Evolutionary conservation across 495 filamentous ascomycete species (phyloP), one percentile per base, ranked within the genome.

Genomic region (Tuber magnatum): DNA sequence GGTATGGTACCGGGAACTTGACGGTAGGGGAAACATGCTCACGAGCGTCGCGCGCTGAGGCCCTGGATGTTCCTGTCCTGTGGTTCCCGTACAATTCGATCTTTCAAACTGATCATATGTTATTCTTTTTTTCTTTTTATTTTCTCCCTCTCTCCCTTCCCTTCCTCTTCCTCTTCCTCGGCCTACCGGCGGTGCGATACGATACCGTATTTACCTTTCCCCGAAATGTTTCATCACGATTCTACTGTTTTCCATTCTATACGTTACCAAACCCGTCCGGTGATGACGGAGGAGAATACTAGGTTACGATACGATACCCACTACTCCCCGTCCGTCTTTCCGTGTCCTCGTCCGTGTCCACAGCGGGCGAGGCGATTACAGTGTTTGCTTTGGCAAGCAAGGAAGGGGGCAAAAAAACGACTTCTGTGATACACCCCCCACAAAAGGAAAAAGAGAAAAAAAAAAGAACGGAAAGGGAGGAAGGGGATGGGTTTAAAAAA

Each of bases 151-250:
- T 24, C 48, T 9, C 7, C 7, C 24, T 3, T 10, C 10, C 24
- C 22, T 24, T 8, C 46, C 22, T 7, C 48, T n/a, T 14, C n/a
- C n/a, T 70, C 20, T 70, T 70, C 41, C 51, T 10, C 10, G n/a
- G 51, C 3, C 51, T 56, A 61, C 10, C n/a, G n/a, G n/a, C 16
- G 14, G 3, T 32, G 28, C n/a, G 48, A 56, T 61, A 61, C 8
- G 51, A 61, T 61, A 16, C 51, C n/a, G 51, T 61, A 61, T 73
- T 76, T 76, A 46, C 73, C 44, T 79, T 69, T 76, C 35, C 56
- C 35, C 44, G 69, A 16, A 71, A 40, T 43, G 69, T 71, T 39
- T 22, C n/a, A 40, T 71, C 24, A 10, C 20, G 16, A 8, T 42
- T 42, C 28, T 70, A 38, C 24, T 14, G 9, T 24, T 70, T 42